Conservation (phyloP, 306 rosid genomes). For the Aeschynomene evenia region DNA sequence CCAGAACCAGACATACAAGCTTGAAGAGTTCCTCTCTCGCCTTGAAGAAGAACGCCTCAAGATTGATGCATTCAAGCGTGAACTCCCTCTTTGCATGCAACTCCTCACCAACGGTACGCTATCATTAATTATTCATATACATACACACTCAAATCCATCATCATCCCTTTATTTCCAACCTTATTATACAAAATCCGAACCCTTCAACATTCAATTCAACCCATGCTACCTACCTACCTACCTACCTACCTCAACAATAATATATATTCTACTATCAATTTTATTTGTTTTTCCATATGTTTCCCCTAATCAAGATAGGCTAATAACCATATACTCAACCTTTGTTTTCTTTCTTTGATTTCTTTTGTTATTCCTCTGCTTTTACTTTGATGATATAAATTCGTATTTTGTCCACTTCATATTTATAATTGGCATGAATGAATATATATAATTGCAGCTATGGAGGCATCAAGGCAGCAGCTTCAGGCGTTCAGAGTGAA, state of each 20-base stretch:
- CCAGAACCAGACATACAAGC: constrained; percentile 61
- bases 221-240: too few species aligned
- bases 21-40: constrained; percentile 78
- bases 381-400: constrained; percentile 28
- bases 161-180: too few species aligned
- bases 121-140: too few species aligned
- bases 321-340: not conserved
- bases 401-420: not conserved
- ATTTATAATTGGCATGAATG: constrained; percentile 19
- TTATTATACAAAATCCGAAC: constrained; percentile 20
- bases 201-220: constrained; percentile 30
- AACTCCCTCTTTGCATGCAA: constrained; percentile 99
- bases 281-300: constrained; percentile 17
- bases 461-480: constrained; percentile 88
- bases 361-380: constrained; percentile 26
- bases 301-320: constrained; percentile 17
- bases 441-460: constrained; percentile 60
- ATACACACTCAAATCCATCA: not conserved
- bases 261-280: constrained; percentile 27
- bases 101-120: constrained; percentile 91
- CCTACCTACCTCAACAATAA: too few species aligned
- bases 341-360: not conserved
- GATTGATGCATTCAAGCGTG: constrained; percentile 97
- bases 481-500: constrained; percentile 59
- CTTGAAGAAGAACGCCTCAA: constrained; percentile 94